phyloP scores from a whole-genome alignment of 352 stramenopile species.

The Pythium utonaiense region DNA sequence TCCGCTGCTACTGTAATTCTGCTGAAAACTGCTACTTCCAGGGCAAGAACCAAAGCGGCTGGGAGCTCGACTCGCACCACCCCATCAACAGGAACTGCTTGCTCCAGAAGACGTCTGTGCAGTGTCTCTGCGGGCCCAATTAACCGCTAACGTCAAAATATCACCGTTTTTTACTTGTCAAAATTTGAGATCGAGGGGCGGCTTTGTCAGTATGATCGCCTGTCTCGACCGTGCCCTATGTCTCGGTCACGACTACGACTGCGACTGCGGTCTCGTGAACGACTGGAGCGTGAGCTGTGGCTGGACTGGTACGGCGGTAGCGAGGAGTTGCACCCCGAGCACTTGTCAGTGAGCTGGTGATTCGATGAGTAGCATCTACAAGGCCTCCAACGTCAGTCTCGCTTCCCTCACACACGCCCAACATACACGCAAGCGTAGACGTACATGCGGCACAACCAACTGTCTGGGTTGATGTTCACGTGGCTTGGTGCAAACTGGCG shows the following conservation, averaged over 20 bases:
- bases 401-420: neutral
- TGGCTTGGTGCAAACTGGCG: constrained; percentile 53
- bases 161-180: neutral
- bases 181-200: neutral
- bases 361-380: constrained; percentile 11
- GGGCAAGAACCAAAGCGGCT: constrained; percentile 49
- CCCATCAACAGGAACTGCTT: constrained; percentile 75
- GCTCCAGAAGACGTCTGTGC: constrained; percentile 60
- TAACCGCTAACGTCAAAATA: constrained; percentile 23
- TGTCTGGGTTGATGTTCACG: constrained; percentile 36
- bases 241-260: neutral
- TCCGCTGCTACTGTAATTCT: constrained; percentile 73
- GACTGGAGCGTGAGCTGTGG: neutral
- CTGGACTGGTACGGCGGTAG: neutral
- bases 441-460: constrained; percentile 75
- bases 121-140: constrained; percentile 63
- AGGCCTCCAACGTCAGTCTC: neutral
- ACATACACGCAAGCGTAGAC: too few species aligned
- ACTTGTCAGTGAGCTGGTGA: neutral
- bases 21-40: constrained; percentile 56
- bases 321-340: neutral
- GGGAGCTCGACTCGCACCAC: constrained; percentile 48
- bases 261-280: neutral
- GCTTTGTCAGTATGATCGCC: neutral
- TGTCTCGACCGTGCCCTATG: neutral